A percentile compares a stretch with the other conserved stretches of the same genome.
phyloP scores from a whole-genome alignment of 306 rosid species.

The Cucumis melo region DNA sequence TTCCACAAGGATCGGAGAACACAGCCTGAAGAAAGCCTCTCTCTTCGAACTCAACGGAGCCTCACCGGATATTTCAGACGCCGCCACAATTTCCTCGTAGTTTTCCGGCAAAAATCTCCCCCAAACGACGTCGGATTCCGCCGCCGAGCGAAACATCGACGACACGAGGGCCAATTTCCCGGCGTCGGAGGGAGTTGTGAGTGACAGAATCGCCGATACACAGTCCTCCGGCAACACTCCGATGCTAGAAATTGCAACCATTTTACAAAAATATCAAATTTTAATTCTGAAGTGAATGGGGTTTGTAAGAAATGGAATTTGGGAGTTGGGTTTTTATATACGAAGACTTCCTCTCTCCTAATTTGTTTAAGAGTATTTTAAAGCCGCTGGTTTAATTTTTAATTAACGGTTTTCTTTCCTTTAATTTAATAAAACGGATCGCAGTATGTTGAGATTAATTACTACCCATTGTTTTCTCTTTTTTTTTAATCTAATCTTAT shows the following conservation, averaged over 20 bases:
- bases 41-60: conserved; percentile 23
- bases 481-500: too few species aligned
- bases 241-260: not conserved
- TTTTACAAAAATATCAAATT: not conserved
- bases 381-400: too few species aligned
- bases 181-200: conserved; percentile 32
- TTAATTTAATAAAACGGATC: too few species aligned
- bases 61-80: conserved; percentile 2
- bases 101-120: conserved; percentile 38
- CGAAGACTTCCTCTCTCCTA: too few species aligned
- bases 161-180: conserved; percentile 32
- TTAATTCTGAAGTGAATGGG: too few species aligned
- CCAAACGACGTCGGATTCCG: conserved; percentile 44
- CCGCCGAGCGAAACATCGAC: conserved; percentile 19
- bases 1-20: conserved; percentile 31
- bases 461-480: too few species aligned
- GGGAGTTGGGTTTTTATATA: too few species aligned
- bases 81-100: conserved; percentile 19
- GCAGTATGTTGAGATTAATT: too few species aligned
- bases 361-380: too few species aligned
- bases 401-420: too few species aligned
- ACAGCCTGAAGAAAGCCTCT: conserved; percentile 29
- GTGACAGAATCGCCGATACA: conserved; percentile 24
- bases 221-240: conserved; percentile 35
- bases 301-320: too few species aligned